Conservation (phyloP, 805 yeast genomes). For the Ogataea siamensis region DNA sequence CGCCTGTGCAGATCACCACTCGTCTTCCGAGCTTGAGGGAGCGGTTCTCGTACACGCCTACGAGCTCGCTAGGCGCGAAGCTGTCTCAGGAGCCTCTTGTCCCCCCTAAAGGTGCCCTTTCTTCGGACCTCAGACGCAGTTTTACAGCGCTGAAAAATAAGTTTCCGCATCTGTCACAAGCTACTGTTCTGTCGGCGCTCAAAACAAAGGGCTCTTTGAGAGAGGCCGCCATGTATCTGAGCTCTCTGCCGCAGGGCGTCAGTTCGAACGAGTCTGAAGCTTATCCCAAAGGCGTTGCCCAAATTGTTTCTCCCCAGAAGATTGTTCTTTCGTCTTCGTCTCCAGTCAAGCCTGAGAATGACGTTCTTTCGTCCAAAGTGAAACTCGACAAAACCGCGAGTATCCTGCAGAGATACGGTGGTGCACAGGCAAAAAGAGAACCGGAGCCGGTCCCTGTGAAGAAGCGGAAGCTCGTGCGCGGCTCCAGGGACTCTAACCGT, state of each 20-base stretch:
- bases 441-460: constrained; percentile 25
- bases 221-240: constrained; percentile 31
- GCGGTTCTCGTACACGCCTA: constrained; percentile 39
- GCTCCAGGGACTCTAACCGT: constrained; percentile 26
- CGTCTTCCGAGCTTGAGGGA: constrained; percentile 38
- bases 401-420: constrained; percentile 27
- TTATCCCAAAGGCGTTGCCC: constrained; percentile 14
- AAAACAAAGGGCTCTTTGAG: constrained; percentile 32
- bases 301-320: constrained; percentile 12
- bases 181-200: constrained; percentile 32
- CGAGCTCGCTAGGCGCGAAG: constrained; percentile 6
- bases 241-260: constrained; percentile 22
- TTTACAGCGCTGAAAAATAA: constrained; percentile 32
- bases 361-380: constrained; percentile 31
- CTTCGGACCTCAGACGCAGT: constrained; percentile 29
- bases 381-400: constrained; percentile 19
- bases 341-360: constrained; percentile 20
- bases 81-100: constrained; percentile 6
- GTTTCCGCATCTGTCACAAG: constrained; percentile 33
- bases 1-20: constrained; percentile 25
- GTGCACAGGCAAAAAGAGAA: constrained; percentile 2
- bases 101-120: constrained; percentile 19
- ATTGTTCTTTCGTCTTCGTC: constrained; percentile 21
- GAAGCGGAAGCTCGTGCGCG: constrained; percentile 25
- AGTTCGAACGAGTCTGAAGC: constrained; percentile 10